Evolutionary conservation across 495 filamentous ascomycete species (phyloP), one percentile per base, ranked within the genome.

Genomic region (Talaromyces wortmannii): DNA sequence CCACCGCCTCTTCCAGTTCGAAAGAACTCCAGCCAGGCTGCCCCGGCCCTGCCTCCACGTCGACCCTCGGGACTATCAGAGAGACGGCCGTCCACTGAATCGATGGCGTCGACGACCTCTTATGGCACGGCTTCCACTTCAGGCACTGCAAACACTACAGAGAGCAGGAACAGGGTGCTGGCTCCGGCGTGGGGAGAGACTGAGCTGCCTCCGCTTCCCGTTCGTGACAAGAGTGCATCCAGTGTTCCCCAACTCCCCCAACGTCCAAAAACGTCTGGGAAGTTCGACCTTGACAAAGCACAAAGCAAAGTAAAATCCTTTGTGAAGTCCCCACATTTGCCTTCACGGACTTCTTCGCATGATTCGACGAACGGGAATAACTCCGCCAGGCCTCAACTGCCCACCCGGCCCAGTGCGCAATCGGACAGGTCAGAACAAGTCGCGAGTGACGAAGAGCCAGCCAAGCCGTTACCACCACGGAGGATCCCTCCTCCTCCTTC

Each of bases 1-100:
- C 23, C 82, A 50, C 83, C 83, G 30, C 80, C 72, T 13, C 67
- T 83, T 50, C 80, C 81, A 23, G 71, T 75, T 29, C 72, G 80
- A 55, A 75, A 68, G 63, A 63, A 55, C 56, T 75, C 64, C 50
- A 61, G 63, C n/a, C 72, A 71, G 52, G 57, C 58, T 29, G 68
- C 71, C 45, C 78, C 76, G 40, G 67, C 73, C 45, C 57, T 76
- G 31, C 77, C 76, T 12, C 60, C 68, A 2, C 57, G 68, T 53
- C 58, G 63, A 30, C 69, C 73, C 6, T 76, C 81, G 7, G 57
- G 72, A 17, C 61, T 74, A 29, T 61, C 73, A 29, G 65, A 70
- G 6, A 73, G 73, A 16, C 71, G 67, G 59, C 64, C 69, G n/a
- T 73, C 73, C n/a, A 42, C 45, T 4, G 72, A 76, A 15, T 75